A percentile compares a stretch with the other conserved stretches of the same genome.
Evolutionary conservation across 2,329 filamentous ascomycete species (phyloP).

Genomic region (Metarhizium sp.): DNA sequence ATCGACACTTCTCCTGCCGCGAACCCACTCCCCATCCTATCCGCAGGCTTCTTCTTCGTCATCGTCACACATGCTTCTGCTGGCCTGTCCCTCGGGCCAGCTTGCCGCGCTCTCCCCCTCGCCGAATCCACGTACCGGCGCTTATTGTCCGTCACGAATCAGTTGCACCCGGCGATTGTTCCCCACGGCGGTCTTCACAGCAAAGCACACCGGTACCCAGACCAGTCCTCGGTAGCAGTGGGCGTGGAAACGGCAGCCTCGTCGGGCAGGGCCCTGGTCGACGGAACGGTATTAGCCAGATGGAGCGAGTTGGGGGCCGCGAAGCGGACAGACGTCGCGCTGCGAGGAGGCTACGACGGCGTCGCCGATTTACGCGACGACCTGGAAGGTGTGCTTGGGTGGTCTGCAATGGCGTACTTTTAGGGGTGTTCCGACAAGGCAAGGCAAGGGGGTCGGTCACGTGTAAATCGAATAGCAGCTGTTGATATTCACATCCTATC

Average conservation of each 20-base stretch:
- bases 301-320: constrained; percentile 70
- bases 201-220: constrained; percentile 59
- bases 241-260: constrained; percentile 46
- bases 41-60: constrained; percentile 6
- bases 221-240: constrained; percentile 28
- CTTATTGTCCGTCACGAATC: constrained; percentile 70
- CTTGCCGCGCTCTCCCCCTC: constrained; percentile 66
- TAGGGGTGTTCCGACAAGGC: constrained; percentile 12
- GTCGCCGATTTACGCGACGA: constrained; percentile 61
- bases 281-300: constrained; percentile 64
- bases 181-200: constrained; percentile 77
- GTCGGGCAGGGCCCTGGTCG: constrained; percentile 59
- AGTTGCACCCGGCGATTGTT: constrained; percentile 67
- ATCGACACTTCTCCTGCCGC: constrained; percentile 66
- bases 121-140: constrained; percentile 75
- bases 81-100: constrained; percentile 67
- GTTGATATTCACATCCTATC: too few species aligned
- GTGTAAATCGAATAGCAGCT: too few species aligned
- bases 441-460: neutral
- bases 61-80: constrained; percentile 44
- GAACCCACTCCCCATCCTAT: constrained; percentile 39
- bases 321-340: constrained; percentile 62
- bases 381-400: constrained; percentile 53
- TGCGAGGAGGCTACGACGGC: constrained; percentile 58
- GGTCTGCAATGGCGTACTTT: constrained; percentile 53